phyloP scores from a whole-genome alignment of 768 basidiomycete species.

The Cystofilobasidium ferigula region DNA sequence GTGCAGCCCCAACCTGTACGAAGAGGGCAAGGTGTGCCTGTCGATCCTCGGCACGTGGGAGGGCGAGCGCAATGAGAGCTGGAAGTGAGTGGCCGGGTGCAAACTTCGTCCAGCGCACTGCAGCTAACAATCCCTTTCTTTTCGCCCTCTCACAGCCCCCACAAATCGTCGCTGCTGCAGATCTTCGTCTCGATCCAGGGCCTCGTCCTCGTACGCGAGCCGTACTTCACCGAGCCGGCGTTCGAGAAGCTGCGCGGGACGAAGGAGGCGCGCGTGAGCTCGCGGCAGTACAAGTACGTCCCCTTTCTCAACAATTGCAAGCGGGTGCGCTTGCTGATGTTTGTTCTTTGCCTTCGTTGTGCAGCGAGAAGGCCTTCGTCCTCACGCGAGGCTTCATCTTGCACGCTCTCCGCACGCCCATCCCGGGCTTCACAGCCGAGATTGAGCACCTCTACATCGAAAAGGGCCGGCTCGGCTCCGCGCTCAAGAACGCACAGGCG shows the following conservation, averaged over 20 bases:
- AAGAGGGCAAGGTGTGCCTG: slow-evolving; percentile 87
- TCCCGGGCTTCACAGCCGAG: slow-evolving; percentile 12
- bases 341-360: neutral
- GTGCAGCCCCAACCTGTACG: slow-evolving; percentile 58
- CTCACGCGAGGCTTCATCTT: slow-evolving; percentile 22
- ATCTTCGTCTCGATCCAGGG: slow-evolving; percentile 90
- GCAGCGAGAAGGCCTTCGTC: slow-evolving; percentile 23
- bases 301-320: too few relatives aligned
- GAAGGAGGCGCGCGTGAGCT: slow-evolving; percentile 20
- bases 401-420: slow-evolving; percentile 20
- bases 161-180: slow-evolving; percentile 75
- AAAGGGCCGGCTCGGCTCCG: slow-evolving; percentile 6
- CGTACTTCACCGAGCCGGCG: slow-evolving; percentile 87
- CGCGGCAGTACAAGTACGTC: slow-evolving; percentile 11
- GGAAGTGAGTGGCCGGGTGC: slow-evolving; percentile 46
- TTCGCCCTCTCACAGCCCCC: slow-evolving; percentile 42
- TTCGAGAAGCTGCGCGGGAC: slow-evolving; percentile 16
- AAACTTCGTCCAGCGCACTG: neutral
- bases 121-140: neutral
- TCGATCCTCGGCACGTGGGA: slow-evolving; percentile 87
- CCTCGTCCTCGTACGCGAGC: slow-evolving; percentile 80
- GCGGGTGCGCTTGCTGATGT: too few relatives aligned
- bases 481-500: neutral
- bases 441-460: slow-evolving; percentile 10
- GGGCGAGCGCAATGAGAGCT: slow-evolving; percentile 75